Evolutionary conservation across 352 stramenopile genomes (phyloP).

Genomic region (Pythium dissimile): DNA sequence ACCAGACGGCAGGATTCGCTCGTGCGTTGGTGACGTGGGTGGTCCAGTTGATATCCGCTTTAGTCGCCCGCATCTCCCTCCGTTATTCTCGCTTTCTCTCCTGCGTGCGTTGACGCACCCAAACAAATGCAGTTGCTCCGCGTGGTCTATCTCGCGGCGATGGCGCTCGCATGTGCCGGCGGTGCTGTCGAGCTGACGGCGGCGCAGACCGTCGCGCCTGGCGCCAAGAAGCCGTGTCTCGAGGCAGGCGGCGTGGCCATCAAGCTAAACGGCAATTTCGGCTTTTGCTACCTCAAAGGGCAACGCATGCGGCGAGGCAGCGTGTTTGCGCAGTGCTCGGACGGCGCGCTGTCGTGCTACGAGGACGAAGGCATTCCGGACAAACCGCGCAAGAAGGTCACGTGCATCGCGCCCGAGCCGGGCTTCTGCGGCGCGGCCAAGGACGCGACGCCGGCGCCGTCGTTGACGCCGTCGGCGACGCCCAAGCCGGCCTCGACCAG

Average conservation of each 20-base stretch:
- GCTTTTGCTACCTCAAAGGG: conserved; percentile 48
- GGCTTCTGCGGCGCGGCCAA: conserved; percentile 29
- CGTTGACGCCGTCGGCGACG: not conserved
- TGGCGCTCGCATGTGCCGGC: not conserved
- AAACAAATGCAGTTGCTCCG: no score
- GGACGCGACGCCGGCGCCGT: conserved; percentile 14
- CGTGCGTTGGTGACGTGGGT: no score
- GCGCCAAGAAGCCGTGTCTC: conserved; percentile 29
- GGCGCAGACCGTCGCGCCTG: conserved; percentile 4
- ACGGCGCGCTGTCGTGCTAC: conserved; percentile 35
- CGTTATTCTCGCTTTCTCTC: no score
- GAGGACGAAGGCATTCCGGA: conserved; percentile 41
- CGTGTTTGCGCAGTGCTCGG: conserved; percentile 36
- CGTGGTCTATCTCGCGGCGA: not conserved
- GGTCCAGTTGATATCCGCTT: no score
- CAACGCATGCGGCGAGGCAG: conserved; percentile 34
- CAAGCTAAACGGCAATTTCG: conserved; percentile 32
- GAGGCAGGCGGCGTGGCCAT: conserved; percentile 29
- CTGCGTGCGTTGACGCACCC: no score
- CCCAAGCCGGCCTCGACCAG: not conserved
- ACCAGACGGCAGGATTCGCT: no score
- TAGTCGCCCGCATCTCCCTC: no score
- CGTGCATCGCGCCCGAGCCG: conserved; percentile 30
- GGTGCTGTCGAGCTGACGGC: not conserved
- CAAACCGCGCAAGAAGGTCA: conserved; percentile 25